Base-by-base conservation (phyloP, 2,329 filamentous ascomycete species). In the Claviceps purpurea region DNA sequence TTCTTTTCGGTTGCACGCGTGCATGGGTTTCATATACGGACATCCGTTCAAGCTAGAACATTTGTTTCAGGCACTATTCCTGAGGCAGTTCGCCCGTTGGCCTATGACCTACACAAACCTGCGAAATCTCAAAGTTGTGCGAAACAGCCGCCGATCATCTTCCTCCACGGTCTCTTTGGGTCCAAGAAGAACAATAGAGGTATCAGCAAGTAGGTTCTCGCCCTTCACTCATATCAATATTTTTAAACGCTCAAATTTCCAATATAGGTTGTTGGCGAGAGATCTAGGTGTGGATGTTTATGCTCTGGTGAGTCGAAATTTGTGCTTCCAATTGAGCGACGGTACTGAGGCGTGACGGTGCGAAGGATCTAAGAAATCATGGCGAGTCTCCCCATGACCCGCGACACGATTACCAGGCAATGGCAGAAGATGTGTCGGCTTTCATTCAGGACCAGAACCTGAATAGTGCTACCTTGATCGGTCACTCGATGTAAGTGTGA, bases 121-220 rank as follows among this genome's bases (percentile, higher is more conserved):
- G 60, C 70, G 1, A 73, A 72, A 49, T 59, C 60, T 6, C 56
- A 52, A 43, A 65, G 67, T 2, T 65, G 68, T 26, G 63, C 67
- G 51, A 65, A 73, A 61, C 64, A 67, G 54, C 68, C 70, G 41
- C 87, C 90, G 2, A 88, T 97, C 57, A 70, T 97, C 56, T 86
- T 97, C 58, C 80, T 97, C 62, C 91, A 97, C 65, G 91, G 93
- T 1, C 75, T 97, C 11, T 96, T 97, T 63, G 91, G 91, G 20
- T 95, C 88, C 40, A 95, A 94, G 72, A 89, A 88, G 72, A 97
- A 97, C 66, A 95, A 96, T 65, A 77, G 90, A 66, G 87, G 79
- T 62, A 93, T 97, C 56, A 94, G 89, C 84, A 95, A 89, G 91
- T 95, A 74, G 66, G 85, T 71, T 37, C 38, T 11, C 44, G n/a